Conservation (phyloP, 129 eudicot genomes). For the Mikania micrantha region DNA sequence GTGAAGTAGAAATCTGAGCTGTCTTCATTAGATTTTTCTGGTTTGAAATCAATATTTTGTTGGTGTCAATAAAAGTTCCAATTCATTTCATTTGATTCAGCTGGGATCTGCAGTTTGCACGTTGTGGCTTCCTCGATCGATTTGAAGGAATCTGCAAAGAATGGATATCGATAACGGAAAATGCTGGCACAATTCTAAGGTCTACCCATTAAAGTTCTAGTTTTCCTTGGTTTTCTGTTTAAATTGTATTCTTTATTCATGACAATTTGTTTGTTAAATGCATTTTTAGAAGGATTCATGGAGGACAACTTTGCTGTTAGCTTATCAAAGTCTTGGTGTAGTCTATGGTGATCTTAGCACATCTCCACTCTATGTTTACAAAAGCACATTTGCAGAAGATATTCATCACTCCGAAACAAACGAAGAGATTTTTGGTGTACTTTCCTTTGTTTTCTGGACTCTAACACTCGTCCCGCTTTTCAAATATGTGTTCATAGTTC, state of each 20-base stretch:
- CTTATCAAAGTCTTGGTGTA: conserved; percentile 82
- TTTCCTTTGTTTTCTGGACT: conserved; percentile 81
- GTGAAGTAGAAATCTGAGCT: conserved; percentile 17
- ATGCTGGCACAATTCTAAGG: conserved; percentile 50
- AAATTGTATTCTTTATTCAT: not conserved
- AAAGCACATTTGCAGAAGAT: conserved; percentile 79
- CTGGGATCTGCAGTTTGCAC: conserved; percentile 33
- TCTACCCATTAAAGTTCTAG: conserved; percentile 14
- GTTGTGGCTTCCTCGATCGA: not conserved
- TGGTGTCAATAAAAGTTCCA: not conserved
- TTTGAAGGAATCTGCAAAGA: not conserved
- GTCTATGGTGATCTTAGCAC: conserved; percentile 84
- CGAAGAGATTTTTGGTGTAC: conserved; percentile 80
- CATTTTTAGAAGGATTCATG: conserved; percentile 60
- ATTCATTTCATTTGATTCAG: conserved; percentile 21
- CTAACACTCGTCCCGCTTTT: conserved; percentile 68
- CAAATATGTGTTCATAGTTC: conserved; percentile 78
- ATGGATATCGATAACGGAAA: conserved; percentile 58
- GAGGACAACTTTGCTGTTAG: conserved; percentile 64
- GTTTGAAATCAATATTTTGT: conserved; percentile 1
- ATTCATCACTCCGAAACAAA: conserved; percentile 76
- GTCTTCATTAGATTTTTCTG: conserved; percentile 12
- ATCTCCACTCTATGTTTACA: conserved; percentile 78
- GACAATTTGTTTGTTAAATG: conserved; percentile 10
- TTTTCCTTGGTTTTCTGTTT: not conserved